Conservation (phyloP, 495 filamentous ascomycete species). For the Tuber calosporum region DNA sequence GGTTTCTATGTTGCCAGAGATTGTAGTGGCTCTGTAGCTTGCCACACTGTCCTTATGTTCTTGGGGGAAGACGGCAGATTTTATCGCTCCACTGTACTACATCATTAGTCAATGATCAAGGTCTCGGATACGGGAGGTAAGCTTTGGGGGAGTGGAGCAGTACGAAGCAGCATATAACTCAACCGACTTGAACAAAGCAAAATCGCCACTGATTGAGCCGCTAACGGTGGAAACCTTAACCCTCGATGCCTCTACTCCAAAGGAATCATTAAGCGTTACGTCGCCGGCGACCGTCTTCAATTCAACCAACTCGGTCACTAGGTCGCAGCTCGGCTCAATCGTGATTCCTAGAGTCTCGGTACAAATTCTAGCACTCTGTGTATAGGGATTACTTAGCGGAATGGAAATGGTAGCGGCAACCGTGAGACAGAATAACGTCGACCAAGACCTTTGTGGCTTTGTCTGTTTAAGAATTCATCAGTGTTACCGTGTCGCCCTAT, state of each 20-base stretch:
- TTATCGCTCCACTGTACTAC: conserved; percentile 16
- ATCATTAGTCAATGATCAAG: conserved; percentile 8
- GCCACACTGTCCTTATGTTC: background rate
- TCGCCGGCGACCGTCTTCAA: conserved; percentile 10
- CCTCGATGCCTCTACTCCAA: conserved; percentile 13
- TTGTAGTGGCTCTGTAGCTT: conserved; percentile 10
- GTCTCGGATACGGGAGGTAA: background rate
- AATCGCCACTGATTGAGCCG: conserved; percentile 22
- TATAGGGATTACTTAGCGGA: conserved; percentile 14
- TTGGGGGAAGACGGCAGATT: conserved; percentile 10
- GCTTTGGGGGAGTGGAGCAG: background rate
- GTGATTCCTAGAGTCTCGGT: conserved; percentile 14
- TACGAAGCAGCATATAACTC: conserved; percentile 18
- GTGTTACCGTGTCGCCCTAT: background rate
- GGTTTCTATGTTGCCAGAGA: conserved; percentile 15
- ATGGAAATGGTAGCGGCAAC: conserved; percentile 17
- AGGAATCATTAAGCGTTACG: conserved; percentile 4
- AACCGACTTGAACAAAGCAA: conserved; percentile 15
- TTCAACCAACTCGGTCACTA: background rate
- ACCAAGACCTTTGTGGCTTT: background rate
- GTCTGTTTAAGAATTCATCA: background rate
- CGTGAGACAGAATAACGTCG: background rate
- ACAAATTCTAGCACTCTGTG: background rate
- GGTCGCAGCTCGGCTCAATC: conserved; percentile 11
- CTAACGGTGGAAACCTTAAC: background rate